Conservation (phyloP, 441 rosid species). For the Arabidopsis hybrid region DNA sequence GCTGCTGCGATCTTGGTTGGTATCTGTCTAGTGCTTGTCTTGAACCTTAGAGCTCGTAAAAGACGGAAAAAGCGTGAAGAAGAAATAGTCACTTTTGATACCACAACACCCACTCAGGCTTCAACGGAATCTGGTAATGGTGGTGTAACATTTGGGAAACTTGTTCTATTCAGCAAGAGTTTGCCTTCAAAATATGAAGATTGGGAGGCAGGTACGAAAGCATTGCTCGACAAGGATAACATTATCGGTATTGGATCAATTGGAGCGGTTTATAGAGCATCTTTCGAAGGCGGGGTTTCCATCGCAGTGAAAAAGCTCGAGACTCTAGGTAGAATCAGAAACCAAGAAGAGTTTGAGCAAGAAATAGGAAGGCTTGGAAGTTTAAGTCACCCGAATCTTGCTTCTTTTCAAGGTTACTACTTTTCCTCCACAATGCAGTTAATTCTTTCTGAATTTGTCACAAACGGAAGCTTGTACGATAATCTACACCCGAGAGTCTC, state of each 20-base stretch:
- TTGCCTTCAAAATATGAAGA: constrained; percentile 92
- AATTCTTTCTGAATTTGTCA: constrained; percentile 61
- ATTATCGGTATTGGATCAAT: constrained; percentile 73
- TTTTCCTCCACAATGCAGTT: constrained; percentile 70
- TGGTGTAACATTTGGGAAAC: constrained; percentile 72
- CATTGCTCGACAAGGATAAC: constrained; percentile 68
- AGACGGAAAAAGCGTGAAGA: constrained; percentile 50
- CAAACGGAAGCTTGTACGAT: constrained; percentile 67
- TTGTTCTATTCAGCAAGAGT: constrained; percentile 89
- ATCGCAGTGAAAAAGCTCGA: constrained; percentile 75
- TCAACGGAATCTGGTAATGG: constrained; percentile 66
- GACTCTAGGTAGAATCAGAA: constrained; percentile 70
- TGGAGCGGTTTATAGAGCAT: constrained; percentile 66
- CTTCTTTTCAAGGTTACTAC: constrained; percentile 67
- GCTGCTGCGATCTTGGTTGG: constrained; percentile 84
- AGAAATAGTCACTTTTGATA: constrained; percentile 58
- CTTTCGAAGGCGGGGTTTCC: constrained; percentile 59
- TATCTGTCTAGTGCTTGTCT: constrained; percentile 71
- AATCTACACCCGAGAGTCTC: constrained; percentile 58
- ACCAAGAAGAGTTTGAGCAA: constrained; percentile 70
- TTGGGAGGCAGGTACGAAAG: constrained; percentile 81
- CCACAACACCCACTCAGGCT: constrained; percentile 57
- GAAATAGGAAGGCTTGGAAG: constrained; percentile 67
- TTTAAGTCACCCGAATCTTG: constrained; percentile 58
- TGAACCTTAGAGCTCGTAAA: constrained; percentile 72